Evolutionary conservation across 2,329 filamentous ascomycete genomes (phyloP).

Genomic region (Clarireedia hainanense): DNA sequence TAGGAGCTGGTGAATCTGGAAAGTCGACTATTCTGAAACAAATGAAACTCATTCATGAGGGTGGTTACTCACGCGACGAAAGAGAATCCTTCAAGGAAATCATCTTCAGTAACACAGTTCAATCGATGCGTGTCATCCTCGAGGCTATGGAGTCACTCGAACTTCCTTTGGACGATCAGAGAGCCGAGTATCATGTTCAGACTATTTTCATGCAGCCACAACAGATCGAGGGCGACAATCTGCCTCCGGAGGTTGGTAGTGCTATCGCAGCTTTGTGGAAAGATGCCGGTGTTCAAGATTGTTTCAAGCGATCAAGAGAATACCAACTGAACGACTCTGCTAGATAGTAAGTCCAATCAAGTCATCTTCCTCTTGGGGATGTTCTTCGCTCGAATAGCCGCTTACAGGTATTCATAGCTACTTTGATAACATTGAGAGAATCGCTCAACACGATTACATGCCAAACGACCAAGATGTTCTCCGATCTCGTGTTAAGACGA

Average conservation of each 20-base stretch:
- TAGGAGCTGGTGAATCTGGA: conserved; percentile 81
- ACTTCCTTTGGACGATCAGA: conserved; percentile 66
- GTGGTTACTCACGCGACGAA: conserved; percentile 95
- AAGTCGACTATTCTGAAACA: conserved; percentile 94
- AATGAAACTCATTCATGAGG: conserved; percentile 99
- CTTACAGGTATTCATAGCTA: conserved; percentile 50
- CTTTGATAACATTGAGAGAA: conserved; percentile 68
- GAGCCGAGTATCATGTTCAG: conserved; percentile 30
- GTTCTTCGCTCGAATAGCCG: not conserved
- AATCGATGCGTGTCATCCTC: conserved; percentile 85
- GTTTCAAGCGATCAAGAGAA: conserved; percentile 75
- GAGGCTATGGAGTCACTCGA: conserved; percentile 85
- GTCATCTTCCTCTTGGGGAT: not conserved
- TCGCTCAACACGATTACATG: conserved; percentile 71
- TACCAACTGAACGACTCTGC: conserved; percentile 95
- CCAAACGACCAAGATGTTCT: conserved; percentile 93
- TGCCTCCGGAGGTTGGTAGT: conserved; percentile 70
- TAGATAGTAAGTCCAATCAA: conserved; percentile 62
- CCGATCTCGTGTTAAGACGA: conserved; percentile 83
- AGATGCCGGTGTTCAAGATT: conserved; percentile 79
- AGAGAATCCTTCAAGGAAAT: conserved; percentile 91
- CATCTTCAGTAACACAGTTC: conserved; percentile 90
- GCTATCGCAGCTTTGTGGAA: conserved; percentile 80
- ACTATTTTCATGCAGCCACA: conserved; percentile 33
- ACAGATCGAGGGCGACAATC: conserved; percentile 72